These are phyloP conservation scores for Aspergillus incahuasiensis DNA, from an alignment of 495 filamentous ascomycete genomes.

Conservation along the genomic window DNA sequence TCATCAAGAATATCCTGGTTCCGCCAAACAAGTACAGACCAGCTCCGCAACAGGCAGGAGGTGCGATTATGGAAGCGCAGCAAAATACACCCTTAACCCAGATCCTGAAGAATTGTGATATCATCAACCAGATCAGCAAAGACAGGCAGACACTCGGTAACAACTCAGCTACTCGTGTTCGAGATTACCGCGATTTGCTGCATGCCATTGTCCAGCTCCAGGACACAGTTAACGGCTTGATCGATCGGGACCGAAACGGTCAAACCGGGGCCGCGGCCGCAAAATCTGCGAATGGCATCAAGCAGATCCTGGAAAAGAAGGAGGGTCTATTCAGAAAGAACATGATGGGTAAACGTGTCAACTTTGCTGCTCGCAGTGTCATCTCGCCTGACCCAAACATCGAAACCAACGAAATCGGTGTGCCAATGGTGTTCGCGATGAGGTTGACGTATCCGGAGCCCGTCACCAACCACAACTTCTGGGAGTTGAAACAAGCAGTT, in stretches of 20 bases:
- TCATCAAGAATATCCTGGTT: constrained; percentile 76
- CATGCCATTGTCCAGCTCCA: constrained; percentile 77
- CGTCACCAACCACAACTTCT: constrained; percentile 94
- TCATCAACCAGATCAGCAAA: constrained; percentile 68
- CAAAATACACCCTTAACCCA: constrained; percentile 81
- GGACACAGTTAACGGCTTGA: constrained; percentile 81
- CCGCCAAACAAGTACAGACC: constrained; percentile 93
- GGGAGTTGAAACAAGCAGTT: constrained; percentile 91
- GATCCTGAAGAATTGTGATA: constrained; percentile 66
- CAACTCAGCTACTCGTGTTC: constrained; percentile 35
- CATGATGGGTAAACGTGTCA: constrained; percentile 99
- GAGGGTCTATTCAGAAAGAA: constrained; percentile 97
- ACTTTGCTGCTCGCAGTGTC: constrained; percentile 94
- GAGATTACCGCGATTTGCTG: constrained; percentile 58
- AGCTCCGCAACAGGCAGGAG: constrained; percentile 71
- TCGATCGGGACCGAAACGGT: constrained; percentile 82
- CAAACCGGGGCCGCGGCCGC: constrained; percentile 60
- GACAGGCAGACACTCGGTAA: constrained; percentile 55
- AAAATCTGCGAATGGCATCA: constrained; percentile 63
- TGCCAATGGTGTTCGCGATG: constrained; percentile 92
- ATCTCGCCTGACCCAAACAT: constrained; percentile 99
- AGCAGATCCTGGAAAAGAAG: constrained; percentile 97
- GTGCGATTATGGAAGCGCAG: constrained; percentile 73
- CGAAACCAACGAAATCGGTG: constrained; percentile 97
- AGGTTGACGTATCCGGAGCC: constrained; percentile 97